These are phyloP conservation scores for Scedosporium boydii DNA, from an alignment of 2,329 filamentous ascomycete species.

Conservation along the genomic window DNA sequence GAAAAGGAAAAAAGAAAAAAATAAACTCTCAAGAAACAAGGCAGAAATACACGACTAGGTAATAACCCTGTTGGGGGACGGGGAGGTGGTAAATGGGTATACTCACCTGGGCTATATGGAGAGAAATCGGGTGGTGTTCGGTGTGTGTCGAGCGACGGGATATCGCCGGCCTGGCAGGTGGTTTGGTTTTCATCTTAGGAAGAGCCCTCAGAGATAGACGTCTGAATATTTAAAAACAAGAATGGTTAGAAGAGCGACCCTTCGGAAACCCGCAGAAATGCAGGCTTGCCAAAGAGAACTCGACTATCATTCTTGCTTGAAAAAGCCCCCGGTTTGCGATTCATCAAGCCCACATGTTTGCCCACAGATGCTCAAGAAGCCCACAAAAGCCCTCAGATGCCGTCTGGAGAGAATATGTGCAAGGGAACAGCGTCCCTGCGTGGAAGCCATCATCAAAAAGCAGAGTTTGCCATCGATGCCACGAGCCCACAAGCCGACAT, in stretches of 20 bases:
- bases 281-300: background rate
- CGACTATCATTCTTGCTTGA: background rate
- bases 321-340: background rate
- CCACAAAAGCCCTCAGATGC: conserved; percentile 19
- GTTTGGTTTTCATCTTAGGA: background rate
- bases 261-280: background rate
- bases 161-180: background rate
- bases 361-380: conserved; percentile 14
- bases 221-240: background rate
- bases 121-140: background rate
- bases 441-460: conserved; percentile 2
- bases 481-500: conserved; percentile 29
- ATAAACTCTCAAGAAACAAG: background rate
- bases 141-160: background rate
- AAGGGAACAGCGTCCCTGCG: conserved; percentile 8
- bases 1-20: background rate
- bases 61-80: background rate
- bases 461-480: conserved; percentile 15
- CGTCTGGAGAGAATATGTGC: conserved; percentile 10
- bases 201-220: background rate
- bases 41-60: background rate
- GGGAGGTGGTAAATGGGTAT: background rate
- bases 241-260: background rate
- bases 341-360: conserved; percentile 1
- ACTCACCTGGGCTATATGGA: background rate